These are phyloP conservation scores for Magnusiomyces ingens DNA, from an alignment of 1,139 yeast species.

Conservation along the genomic window DNA sequence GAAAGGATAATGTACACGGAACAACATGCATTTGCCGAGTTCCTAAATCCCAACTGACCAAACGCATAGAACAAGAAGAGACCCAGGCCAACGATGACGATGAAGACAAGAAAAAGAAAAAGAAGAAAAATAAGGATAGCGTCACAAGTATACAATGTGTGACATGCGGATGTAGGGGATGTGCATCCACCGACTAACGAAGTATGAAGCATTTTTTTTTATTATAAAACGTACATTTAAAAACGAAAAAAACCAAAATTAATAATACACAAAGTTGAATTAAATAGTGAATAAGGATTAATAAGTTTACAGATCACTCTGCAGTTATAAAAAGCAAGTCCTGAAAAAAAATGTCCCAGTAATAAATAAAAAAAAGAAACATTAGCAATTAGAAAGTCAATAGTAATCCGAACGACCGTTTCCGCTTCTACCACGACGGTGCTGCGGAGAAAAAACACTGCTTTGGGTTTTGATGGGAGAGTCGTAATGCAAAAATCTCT, in stretches of 20 bases:
- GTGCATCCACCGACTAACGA: slow-evolving; percentile 66
- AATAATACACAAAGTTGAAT: too few relatives aligned
- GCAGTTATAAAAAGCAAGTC: too few relatives aligned
- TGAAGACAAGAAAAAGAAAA: slow-evolving; percentile 11
- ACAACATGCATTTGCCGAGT: slow-evolving; percentile 81
- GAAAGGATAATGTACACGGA: slow-evolving; percentile 55
- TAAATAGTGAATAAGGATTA: too few relatives aligned
- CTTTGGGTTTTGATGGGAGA: slow-evolving; percentile 29
- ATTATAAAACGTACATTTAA: too few relatives aligned
- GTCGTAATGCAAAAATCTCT: slow-evolving; percentile 21
- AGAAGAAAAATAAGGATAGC: slow-evolving; percentile 26
- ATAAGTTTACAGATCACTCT: too few relatives aligned
- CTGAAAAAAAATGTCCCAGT: not conserved
- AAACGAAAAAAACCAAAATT: too few relatives aligned
- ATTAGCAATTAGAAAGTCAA: not conserved
- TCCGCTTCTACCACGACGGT: slow-evolving; percentile 7
- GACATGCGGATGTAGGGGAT: slow-evolving; percentile 86
- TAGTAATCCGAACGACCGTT: slow-evolving; percentile 1
- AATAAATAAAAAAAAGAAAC: slow-evolving; percentile 1
- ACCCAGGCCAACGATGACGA: slow-evolving; percentile 4
- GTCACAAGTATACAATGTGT: slow-evolving; percentile 50
- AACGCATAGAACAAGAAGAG: slow-evolving; percentile 23
- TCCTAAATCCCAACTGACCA: slow-evolving; percentile 46
- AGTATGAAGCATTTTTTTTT: not conserved
- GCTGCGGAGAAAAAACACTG: slow-evolving; percentile 23